phyloP scores from a whole-genome alignment of 768 basidiomycete species.

The Russula sp. region DNA sequence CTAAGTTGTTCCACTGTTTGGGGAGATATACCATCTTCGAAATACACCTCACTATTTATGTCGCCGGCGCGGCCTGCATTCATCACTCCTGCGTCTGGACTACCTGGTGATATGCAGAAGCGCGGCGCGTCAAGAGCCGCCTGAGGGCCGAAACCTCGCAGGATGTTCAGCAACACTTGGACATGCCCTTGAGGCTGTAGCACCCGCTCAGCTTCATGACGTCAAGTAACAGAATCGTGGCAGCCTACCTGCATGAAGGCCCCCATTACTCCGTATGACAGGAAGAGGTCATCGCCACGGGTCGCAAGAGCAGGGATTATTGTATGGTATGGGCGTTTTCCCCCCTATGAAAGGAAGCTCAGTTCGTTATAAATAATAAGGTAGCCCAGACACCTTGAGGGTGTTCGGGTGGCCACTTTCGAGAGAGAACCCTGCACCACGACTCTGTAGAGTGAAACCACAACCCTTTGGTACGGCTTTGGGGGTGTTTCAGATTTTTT shows the following conservation, averaged over 20 bases:
- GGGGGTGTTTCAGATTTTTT: neutral
- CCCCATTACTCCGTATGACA: conserved; percentile 90
- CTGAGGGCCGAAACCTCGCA: conserved; percentile 83
- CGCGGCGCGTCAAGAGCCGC: conserved; percentile 48
- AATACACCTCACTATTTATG: conserved; percentile 95
- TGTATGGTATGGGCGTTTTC: conserved; percentile 88
- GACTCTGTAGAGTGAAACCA: conserved; percentile 94
- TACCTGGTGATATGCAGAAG: conserved; percentile 7
- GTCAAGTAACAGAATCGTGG: neutral
- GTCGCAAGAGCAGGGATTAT: conserved; percentile 89
- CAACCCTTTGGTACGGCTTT: conserved; percentile 86
- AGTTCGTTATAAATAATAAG: neutral
- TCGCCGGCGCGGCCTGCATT: conserved; percentile 43
- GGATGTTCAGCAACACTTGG: conserved; percentile 85
- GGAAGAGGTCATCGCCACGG: conserved; percentile 70
- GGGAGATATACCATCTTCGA: conserved; percentile 41
- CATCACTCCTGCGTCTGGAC: neutral
- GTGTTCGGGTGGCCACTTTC: conserved; percentile 79
- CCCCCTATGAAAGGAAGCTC: conserved; percentile 38
- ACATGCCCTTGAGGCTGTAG: conserved; percentile 88
- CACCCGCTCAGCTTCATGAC: conserved; percentile 1
- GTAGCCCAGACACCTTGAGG: conserved; percentile 45
- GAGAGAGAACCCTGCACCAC: conserved; percentile 80
- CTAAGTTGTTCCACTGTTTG: conserved; percentile 58
- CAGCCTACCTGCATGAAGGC: conserved; percentile 72